A percentile compares a stretch with the other conserved stretches of the same genome.
phyloP scores from a whole-genome alignment of 495 filamentous ascomycete species.

The Amniculicola lignicola region DNA sequence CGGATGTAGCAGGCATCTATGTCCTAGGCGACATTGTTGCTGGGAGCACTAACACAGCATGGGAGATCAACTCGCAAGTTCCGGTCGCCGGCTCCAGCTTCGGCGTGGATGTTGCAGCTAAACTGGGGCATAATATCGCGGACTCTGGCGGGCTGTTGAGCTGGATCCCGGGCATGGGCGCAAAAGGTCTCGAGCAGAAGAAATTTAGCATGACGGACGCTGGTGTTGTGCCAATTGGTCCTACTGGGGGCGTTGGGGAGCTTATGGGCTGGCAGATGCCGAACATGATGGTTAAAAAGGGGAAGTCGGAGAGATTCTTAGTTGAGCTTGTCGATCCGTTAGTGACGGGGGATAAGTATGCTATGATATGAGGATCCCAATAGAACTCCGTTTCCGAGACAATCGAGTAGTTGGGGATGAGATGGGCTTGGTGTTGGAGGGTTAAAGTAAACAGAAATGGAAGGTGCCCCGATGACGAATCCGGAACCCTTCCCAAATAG shows the following conservation, averaged over 20 bases:
- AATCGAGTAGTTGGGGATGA: no score
- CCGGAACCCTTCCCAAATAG: no score
- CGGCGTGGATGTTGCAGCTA: constrained; percentile 37
- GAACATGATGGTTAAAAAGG: constrained; percentile 48
- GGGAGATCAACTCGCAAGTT: constrained; percentile 4
- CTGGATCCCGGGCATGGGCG: background rate
- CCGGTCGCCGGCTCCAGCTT: constrained; percentile 2
- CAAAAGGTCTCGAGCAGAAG: constrained; percentile 23
- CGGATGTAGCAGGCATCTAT: constrained; percentile 48
- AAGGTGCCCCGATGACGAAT: no score
- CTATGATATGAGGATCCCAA: background rate
- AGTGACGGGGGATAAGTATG: constrained; percentile 4
- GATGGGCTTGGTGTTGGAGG: no score
- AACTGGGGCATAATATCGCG: constrained; percentile 1
- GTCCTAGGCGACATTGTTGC: constrained; percentile 46
- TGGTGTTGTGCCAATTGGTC: constrained; percentile 53
- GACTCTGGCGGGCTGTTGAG: constrained; percentile 9
- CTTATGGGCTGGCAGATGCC: constrained; percentile 53
- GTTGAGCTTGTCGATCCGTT: background rate
- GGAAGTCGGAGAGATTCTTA: constrained; percentile 43
- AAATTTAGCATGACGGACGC: constrained; percentile 39
- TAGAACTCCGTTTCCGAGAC: no score
- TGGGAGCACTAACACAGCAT: constrained; percentile 36
- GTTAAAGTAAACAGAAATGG: no score
- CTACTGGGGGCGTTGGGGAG: constrained; percentile 52